Base-by-base conservation (phyloP, 495 filamentous ascomycete genomes). In the Lindgomyces ingoldianus region DNA sequence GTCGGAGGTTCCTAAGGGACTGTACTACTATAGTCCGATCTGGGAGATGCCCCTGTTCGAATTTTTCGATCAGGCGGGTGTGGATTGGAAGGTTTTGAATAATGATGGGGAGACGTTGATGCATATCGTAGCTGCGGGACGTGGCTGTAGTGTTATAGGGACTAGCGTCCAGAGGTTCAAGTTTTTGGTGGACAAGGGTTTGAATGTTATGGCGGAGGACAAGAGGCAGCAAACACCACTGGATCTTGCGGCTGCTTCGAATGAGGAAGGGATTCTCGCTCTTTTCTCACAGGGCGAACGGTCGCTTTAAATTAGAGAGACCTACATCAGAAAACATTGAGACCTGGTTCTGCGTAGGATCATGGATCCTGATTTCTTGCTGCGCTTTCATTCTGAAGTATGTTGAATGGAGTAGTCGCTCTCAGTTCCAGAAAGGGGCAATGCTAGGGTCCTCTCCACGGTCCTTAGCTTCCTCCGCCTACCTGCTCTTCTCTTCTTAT, bases 171-270 rank as follows among this genome's bases (percentile, higher is more conserved):
- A 26, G 47, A 25, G 19, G 8, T 50, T 50, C 25, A 11, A 50
- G 22, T 16, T 14, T 16, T 50, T 24, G 47, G 14, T 50, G 47
- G 25, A 50, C 3, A 50, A 4, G 19, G 47, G 47, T 4, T 50
- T 50, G 47, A 22, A 50, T 50, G 18, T 14, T 11, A 26, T 16
- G 22, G 11, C 14, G 12, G 47, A 50, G 47, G 10, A 50, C 25
- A 4, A 14, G 47, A 14, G 2, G 19, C 25, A 25, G 19, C 21
- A 14, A 25, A 50, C 47, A 11, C 47, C 47, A 8, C n/a, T 50
- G 47, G 47, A 50, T 50, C 4, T 24, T 50, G 47, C 47, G 25
- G 47, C 33, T n/a, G n/a, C n/a, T n/a, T n/a, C n/a, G n/a, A n/a
- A n/a, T n/a, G n/a, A n/a, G n/a, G n/a, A n/a, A n/a, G n/a, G n/a